Evolutionary conservation across 2,329 filamentous ascomycete species (phyloP).

Genomic region (Diaporthe caulivora): DNA sequence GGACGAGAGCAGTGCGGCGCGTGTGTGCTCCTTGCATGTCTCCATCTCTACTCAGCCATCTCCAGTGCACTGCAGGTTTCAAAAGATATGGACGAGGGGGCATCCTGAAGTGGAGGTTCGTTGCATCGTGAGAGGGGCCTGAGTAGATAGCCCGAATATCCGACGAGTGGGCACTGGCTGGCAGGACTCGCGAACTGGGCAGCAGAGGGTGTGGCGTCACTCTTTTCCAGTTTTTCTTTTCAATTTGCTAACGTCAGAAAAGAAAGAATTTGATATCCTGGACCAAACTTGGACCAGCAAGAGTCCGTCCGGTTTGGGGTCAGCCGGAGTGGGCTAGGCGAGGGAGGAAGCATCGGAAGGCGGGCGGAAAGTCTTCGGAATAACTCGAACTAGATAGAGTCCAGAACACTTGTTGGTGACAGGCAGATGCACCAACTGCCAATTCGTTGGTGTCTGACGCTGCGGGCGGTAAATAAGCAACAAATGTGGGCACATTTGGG

Average conservation of each 20-base stretch:
- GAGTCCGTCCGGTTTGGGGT: not conserved
- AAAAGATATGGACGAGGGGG: too few relatives aligned
- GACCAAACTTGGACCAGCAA: not conserved
- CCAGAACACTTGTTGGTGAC: not conserved
- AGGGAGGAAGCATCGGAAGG: not conserved
- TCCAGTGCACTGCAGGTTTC: constrained; percentile 18
- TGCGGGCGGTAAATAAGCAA: too few relatives aligned
- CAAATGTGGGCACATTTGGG: too few relatives aligned
- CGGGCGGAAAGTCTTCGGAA: not conserved
- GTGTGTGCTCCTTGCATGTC: too few relatives aligned
- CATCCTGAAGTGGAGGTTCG: constrained; percentile 3
- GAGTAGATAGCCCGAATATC: not conserved
- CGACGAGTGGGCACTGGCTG: not conserved
- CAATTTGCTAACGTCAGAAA: not conserved
- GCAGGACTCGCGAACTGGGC: not conserved
- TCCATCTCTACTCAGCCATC: too few relatives aligned
- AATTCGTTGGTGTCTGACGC: not conserved
- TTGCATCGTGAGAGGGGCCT: too few relatives aligned
- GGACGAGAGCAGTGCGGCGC: not conserved
- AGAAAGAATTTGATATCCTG: not conserved
- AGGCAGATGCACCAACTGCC: not conserved
- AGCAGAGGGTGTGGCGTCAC: constrained; percentile 4
- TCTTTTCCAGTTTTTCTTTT: not conserved
- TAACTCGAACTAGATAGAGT: too few relatives aligned
- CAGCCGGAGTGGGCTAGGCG: not conserved